phyloP scores from a whole-genome alignment of 176 grass and related monocot genomes.

The Oryza australiensis region DNA sequence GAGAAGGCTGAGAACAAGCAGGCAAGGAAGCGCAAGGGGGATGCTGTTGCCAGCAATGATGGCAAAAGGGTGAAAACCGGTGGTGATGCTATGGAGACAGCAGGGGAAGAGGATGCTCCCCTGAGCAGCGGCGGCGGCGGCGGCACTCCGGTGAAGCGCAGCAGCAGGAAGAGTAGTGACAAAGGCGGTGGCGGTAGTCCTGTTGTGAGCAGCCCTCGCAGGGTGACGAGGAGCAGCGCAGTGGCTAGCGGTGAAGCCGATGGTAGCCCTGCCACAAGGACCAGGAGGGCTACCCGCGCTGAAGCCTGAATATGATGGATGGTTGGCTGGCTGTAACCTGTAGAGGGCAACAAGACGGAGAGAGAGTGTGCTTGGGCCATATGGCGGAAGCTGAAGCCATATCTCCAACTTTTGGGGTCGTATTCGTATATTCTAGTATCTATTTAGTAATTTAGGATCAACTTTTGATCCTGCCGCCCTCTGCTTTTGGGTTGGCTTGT shows the following conservation, averaged over 20 bases:
- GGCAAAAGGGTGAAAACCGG: slow-evolving; percentile 38
- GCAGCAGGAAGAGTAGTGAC: slow-evolving; percentile 21
- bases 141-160: slow-evolving; percentile 4
- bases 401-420: not conserved
- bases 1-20: slow-evolving; percentile 15
- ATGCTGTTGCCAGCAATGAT: not conserved
- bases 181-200: not conserved
- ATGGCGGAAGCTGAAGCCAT: not conserved
- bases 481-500: not conserved
- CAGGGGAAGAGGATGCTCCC: not conserved
- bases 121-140: not conserved
- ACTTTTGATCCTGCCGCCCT: not conserved
- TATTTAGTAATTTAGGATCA: not conserved
- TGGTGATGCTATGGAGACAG: not conserved
- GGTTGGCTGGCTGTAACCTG: not conserved
- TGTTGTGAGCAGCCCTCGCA: slow-evolving; percentile 22
- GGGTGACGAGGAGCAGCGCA: not conserved
- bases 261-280: slow-evolving; percentile 7
- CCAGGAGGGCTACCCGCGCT: slow-evolving; percentile 1
- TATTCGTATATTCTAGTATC: not conserved
- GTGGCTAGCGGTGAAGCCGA: not conserved
- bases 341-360: not conserved
- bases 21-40: slow-evolving; percentile 39
- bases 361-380: not conserved
- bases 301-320: slow-evolving; percentile 12